These are phyloP conservation scores for Geotrichum fermentans DNA, from an alignment of 1,139 yeast genomes.

Conservation along the genomic window DNA sequence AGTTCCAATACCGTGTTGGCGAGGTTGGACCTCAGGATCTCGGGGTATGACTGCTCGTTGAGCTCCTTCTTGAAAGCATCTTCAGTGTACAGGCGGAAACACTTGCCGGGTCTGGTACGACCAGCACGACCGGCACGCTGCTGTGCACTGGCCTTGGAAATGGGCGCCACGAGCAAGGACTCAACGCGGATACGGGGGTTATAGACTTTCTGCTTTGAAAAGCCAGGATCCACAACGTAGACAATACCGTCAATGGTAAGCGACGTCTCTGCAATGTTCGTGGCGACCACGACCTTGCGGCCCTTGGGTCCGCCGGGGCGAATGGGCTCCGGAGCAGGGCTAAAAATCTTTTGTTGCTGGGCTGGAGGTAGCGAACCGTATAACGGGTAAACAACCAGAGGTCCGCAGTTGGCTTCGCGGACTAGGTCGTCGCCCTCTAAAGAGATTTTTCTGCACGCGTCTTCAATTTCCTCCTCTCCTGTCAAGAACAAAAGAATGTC, in stretches of 20 bases:
- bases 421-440: constrained; percentile 84
- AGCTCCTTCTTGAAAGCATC: constrained; percentile 93
- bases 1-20: constrained; percentile 89
- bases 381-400: constrained; percentile 80
- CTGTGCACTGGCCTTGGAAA: constrained; percentile 94
- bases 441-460: constrained; percentile 83
- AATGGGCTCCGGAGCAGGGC: constrained; percentile 69
- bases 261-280: constrained; percentile 97
- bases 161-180: constrained; percentile 88
- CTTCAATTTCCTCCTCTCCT: constrained; percentile 98
- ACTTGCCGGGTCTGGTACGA: constrained; percentile 97
- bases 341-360: constrained; percentile 89
- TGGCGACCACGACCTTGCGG: constrained; percentile 86
- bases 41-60: constrained; percentile 93
- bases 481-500: constrained; percentile 85
- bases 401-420: constrained; percentile 87
- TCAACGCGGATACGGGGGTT: constrained; percentile 96
- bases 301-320: constrained; percentile 79
- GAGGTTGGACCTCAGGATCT: constrained; percentile 82
- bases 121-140: constrained; percentile 99
- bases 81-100: constrained; percentile 92
- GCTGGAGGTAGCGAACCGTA: constrained; percentile 95
- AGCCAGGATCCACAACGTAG: constrained; percentile 96
- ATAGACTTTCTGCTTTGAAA: constrained; percentile 92
- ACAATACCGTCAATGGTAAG: constrained; percentile 96